Conservation (phyloP, 1,139 yeast genomes). For the Debaryomyces coudertii region DNA sequence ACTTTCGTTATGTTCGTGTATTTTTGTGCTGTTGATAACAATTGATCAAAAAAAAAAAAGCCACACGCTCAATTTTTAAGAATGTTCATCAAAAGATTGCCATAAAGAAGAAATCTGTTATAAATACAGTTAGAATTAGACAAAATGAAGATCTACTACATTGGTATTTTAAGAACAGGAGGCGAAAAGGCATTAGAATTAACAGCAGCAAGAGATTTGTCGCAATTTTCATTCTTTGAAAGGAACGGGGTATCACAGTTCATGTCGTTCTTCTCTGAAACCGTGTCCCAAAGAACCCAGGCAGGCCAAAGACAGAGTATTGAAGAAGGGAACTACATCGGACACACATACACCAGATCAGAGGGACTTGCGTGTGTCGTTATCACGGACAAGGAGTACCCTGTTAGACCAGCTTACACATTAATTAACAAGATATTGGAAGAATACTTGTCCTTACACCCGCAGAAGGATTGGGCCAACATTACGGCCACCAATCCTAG, state of each 20-base stretch:
- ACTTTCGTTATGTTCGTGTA: not conserved
- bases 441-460: conserved; percentile 85
- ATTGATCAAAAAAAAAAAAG: conserved; percentile 1
- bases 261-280: conserved; percentile 91
- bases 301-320: conserved; percentile 93
- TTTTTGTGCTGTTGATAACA: conserved; percentile 14
- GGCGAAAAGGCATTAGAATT: conserved; percentile 73
- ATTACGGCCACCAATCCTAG: conserved; percentile 51
- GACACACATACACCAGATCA: conserved; percentile 86
- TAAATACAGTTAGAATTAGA: not conserved
- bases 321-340: conserved; percentile 89
- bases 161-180: conserved; percentile 75
- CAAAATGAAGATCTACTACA: conserved; percentile 83
- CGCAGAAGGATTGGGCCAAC: conserved; percentile 68
- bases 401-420: conserved; percentile 96
- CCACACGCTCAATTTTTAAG: conserved; percentile 6
- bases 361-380: conserved; percentile 95
- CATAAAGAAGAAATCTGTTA: not conserved
- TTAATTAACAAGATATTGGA: conserved; percentile 87
- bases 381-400: conserved; percentile 93
- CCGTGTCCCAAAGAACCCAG: conserved; percentile 85
- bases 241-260: conserved; percentile 78
- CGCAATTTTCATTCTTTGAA: conserved; percentile 87
- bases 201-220: conserved; percentile 77
- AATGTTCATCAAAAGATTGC: conserved; percentile 1